Base-by-base conservation (phyloP, 257 asterid genomes). In the Primulina tabacum region DNA sequence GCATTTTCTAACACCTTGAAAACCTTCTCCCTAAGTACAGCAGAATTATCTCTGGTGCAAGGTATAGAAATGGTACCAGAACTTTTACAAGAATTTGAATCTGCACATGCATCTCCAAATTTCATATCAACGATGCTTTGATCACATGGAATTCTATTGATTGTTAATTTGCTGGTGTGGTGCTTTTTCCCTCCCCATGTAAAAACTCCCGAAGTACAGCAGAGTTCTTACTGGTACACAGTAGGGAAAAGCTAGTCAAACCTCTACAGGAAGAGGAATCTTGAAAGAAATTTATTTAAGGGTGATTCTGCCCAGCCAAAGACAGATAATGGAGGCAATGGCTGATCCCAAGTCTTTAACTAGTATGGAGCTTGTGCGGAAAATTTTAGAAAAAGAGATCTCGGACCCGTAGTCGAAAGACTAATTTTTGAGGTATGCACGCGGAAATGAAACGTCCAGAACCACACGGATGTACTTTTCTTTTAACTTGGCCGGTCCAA, bases 311-410 rank as follows among this genome's bases (percentile, higher is more conserved):
- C 68, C 71, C 2, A 43, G 60, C 30, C 60, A 21, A 30, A 65
- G 56, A 55, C 74, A 34, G 53, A 75, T 26, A 47, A 40, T 7
- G 17, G 55, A 43, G 24, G 71, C 71, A 16, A 69, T 53, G 60
- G 37, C 30, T 50, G 81, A 72, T 66, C 70, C 69, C 18, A 65
- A 76, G 56, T 67, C 67, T 71, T 67, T 56, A 43, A 61, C 26
- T 76, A 71, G 35, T 5, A 12, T 0, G 62, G 72, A 58, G 26
- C 52, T 38, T 63, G 55, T 26, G 9, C 14, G 17, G 66, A 10
- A 59, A 64, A 14, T 29, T 3, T 4, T 58, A 59, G 68, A 69
- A 72, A 71, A 75, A 34, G 18, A 72, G 60, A 64, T 26, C 78
- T 56, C 69, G 14, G 53, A 30, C 12, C 34, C 59, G 40, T 8